These are phyloP conservation scores for Cyberlindnera americana DNA, from an alignment of 805 yeast genomes.

Conservation along the genomic window DNA sequence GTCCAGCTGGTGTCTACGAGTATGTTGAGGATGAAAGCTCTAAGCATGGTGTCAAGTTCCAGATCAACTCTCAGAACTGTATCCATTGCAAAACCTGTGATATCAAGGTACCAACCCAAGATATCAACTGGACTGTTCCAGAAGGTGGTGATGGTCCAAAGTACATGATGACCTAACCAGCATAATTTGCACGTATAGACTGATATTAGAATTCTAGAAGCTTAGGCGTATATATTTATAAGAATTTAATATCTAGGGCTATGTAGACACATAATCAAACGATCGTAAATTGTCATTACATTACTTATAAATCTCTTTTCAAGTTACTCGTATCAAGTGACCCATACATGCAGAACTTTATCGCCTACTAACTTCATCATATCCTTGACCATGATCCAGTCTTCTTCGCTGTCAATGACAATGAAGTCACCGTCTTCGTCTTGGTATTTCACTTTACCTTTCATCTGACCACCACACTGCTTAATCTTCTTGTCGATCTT, in stretches of 20 bases:
- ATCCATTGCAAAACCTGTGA: slow-evolving; percentile 99
- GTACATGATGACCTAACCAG: slow-evolving; percentile 66
- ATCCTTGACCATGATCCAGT: slow-evolving; percentile 82
- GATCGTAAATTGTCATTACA: slow-evolving; percentile 6
- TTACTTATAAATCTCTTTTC: neutral
- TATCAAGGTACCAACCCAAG: slow-evolving; percentile 93
- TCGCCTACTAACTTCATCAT: slow-evolving; percentile 51
- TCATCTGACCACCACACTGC: slow-evolving; percentile 46
- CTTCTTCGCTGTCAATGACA: slow-evolving; percentile 79
- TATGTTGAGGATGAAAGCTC: slow-evolving; percentile 63
- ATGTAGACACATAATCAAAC: neutral
- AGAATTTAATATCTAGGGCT: neutral
- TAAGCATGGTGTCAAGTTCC: slow-evolving; percentile 70
- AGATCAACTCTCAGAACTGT: slow-evolving; percentile 95
- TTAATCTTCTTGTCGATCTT: slow-evolving; percentile 56
- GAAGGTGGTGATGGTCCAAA: slow-evolving; percentile 99
- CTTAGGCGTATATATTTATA: neutral
- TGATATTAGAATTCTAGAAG: neutral
- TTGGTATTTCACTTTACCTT: slow-evolving; percentile 65
- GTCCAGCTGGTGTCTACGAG: slow-evolving; percentile 99
- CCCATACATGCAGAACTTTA: slow-evolving; percentile 43
- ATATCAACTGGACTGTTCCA: slow-evolving; percentile 94
- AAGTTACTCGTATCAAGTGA: slow-evolving; percentile 22
- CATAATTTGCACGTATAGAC: too few species aligned
- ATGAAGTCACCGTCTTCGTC: slow-evolving; percentile 97